Evolutionary conservation across 371 early-diverging fungal species (phyloP).

Genomic region (Furculomyces boomerangus): DNA sequence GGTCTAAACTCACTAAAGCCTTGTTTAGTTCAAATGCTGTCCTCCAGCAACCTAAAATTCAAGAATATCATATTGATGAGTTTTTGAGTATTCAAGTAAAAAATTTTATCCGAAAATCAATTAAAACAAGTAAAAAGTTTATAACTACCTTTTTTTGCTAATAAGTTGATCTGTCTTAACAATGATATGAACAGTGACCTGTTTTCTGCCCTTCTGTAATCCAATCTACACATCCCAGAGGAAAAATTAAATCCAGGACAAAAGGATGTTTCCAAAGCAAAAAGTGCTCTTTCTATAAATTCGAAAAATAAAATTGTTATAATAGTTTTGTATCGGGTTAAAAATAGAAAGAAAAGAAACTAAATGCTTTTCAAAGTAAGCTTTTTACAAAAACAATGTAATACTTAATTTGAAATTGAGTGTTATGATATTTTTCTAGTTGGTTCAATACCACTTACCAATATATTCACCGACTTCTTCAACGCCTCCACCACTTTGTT

Average conservation of each 20-base stretch:
- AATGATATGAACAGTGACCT: constrained; percentile 65
- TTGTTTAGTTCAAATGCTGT: constrained; percentile 80
- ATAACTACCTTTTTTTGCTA: constrained; percentile 40
- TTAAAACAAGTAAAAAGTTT: neutral
- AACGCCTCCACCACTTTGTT: constrained; percentile 57
- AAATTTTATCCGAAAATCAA: neutral
- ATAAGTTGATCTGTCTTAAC: constrained; percentile 61
- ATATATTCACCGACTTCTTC: constrained; percentile 55
- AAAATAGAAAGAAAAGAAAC: too few relatives aligned
- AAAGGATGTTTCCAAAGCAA: constrained; percentile 65
- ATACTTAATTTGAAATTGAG: constrained; percentile 1
- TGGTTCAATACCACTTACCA: constrained; percentile 3
- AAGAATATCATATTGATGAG: neutral
- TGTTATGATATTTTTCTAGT: neutral
- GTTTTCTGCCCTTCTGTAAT: constrained; percentile 56
- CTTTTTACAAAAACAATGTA: neutral
- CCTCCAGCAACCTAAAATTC: constrained; percentile 59
- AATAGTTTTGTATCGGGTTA: too few relatives aligned
- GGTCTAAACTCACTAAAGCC: constrained; percentile 57
- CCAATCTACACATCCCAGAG: constrained; percentile 45
- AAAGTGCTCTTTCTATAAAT: constrained; percentile 49
- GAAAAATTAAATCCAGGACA: constrained; percentile 54
- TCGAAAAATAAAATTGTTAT: constrained; percentile 5
- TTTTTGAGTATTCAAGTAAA: neutral
- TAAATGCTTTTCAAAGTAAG: too few relatives aligned